Evolutionary conservation across 768 basidiomycete species (phyloP).

Genomic region (Leucocoprinus leucothites): DNA sequence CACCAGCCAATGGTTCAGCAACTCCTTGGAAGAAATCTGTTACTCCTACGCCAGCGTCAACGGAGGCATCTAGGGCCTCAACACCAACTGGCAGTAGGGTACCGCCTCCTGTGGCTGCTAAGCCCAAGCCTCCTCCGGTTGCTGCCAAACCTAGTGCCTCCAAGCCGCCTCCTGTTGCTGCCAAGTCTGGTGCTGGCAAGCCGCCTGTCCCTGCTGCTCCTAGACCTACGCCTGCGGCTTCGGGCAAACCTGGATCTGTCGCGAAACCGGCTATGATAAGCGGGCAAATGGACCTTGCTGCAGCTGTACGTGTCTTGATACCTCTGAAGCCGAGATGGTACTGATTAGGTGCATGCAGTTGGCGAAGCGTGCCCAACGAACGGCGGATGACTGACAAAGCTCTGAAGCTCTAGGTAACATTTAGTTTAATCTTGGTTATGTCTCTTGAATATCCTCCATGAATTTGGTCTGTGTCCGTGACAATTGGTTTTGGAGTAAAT

Average conservation of each 20-base stretch:
- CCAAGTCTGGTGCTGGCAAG: constrained; percentile 40
- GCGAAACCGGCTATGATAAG: constrained; percentile 40
- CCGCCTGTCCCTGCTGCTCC: constrained; percentile 62
- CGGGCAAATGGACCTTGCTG: constrained; percentile 78
- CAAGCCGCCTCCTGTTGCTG: constrained; percentile 45
- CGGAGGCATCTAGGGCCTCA: constrained; percentile 38
- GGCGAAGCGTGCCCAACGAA: constrained; percentile 73
- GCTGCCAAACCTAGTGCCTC: constrained; percentile 42
- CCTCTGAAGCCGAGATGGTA: not conserved
- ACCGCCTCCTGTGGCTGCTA: constrained; percentile 59
- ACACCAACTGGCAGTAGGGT: constrained; percentile 38
- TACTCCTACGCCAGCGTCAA: constrained; percentile 23
- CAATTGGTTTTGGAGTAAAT: not conserved
- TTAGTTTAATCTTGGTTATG: not conserved
- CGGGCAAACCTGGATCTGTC: constrained; percentile 36
- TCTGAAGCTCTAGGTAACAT: not conserved
- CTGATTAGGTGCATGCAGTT: constrained; percentile 40
- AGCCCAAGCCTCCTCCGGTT: constrained; percentile 67
- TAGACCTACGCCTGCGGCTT: constrained; percentile 40
- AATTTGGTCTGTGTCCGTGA: not conserved
- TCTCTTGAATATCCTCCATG: not conserved
- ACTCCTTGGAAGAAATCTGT: constrained; percentile 71
- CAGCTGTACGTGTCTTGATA: constrained; percentile 55
- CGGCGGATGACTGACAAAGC: constrained; percentile 36
- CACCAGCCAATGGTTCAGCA: constrained; percentile 60